Percentiles rank a stretch among this genome's conserved stretches.
phyloP scores from a whole-genome alignment of 495 filamentous ascomycete genomes.

The Entonaema liquescens region DNA sequence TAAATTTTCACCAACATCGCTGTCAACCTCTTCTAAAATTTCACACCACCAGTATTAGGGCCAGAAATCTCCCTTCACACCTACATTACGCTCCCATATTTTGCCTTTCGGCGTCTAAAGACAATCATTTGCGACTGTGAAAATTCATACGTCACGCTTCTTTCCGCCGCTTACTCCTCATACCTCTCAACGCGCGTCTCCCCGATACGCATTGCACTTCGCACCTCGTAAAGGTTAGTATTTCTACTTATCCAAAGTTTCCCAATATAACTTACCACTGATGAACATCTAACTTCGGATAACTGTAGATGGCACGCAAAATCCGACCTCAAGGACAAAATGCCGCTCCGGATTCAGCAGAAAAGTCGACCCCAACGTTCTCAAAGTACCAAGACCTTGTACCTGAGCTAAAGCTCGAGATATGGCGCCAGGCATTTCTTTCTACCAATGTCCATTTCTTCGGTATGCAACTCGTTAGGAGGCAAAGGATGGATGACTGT shows the following conservation, averaged over 20 bases:
- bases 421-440: slow-evolving; percentile 22
- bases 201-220: background rate
- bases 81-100: background rate
- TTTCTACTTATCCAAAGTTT: background rate
- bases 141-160: too few species aligned
- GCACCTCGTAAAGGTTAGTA: background rate
- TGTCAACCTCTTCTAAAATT: background rate
- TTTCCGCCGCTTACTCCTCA: background rate
- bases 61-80: background rate
- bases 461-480: background rate
- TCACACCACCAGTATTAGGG: background rate
- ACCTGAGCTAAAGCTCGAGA: slow-evolving; percentile 26
- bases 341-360: background rate
- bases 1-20: background rate
- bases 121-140: background rate
- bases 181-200: background rate
- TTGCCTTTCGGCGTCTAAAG: background rate
- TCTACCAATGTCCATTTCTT: slow-evolving; percentile 18
- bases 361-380: background rate
- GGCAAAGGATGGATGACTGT: background rate
- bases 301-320: background rate
- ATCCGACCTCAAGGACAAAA: background rate
- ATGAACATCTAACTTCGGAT: background rate
- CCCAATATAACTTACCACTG: background rate
- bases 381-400: background rate